Conservation (phyloP, 768 basidiomycete genomes). For the Chalciporus pseudorubinellus region DNA sequence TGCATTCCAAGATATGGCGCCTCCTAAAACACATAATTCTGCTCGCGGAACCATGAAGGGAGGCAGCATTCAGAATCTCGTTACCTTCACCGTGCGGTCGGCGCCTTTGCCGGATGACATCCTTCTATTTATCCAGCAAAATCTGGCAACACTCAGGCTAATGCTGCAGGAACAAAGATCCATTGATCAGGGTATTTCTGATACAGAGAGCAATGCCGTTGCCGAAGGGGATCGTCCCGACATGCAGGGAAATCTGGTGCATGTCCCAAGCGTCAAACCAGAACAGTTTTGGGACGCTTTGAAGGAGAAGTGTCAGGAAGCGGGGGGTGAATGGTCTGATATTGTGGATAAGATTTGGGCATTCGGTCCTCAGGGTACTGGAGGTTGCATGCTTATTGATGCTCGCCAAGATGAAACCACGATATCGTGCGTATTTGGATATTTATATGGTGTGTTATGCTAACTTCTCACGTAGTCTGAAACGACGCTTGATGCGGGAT, state of each 20-base stretch:
- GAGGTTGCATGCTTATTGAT: slow-evolving; percentile 86
- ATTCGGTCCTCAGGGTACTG: slow-evolving; percentile 86
- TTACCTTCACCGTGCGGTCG: slow-evolving; percentile 83
- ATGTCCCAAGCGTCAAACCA: slow-evolving; percentile 60
- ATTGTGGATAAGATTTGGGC: slow-evolving; percentile 77
- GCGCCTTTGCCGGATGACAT: slow-evolving; percentile 71
- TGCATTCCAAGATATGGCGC: slow-evolving; percentile 70
- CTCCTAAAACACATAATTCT: slow-evolving; percentile 69
- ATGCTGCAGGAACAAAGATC: slow-evolving; percentile 52
- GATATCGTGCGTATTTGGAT: slow-evolving; percentile 50
- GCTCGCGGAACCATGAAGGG: slow-evolving; percentile 78
- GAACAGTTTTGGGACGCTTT: slow-evolving; percentile 83
- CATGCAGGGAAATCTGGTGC: slow-evolving; percentile 57
- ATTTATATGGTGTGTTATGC: slow-evolving; percentile 5
- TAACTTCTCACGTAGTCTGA: slow-evolving; percentile 42
- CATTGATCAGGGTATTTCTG: slow-evolving; percentile 30
- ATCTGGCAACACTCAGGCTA: slow-evolving; percentile 59
- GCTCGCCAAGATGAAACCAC: slow-evolving; percentile 44
- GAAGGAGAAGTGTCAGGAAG: slow-evolving; percentile 57
- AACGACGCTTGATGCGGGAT: slow-evolving; percentile 42
- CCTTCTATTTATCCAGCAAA: slow-evolving; percentile 74
- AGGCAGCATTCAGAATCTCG: slow-evolving; percentile 61
- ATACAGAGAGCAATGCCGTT: slow-evolving; percentile 10
- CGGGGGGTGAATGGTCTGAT: slow-evolving; percentile 77
- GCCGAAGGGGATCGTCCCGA: slow-evolving; percentile 39